Evolutionary conservation across 2,329 filamentous ascomycete species (phyloP), one percentile per base, ranked within the genome.

Genomic region (Aspergillus fumigatiaffinis): DNA sequence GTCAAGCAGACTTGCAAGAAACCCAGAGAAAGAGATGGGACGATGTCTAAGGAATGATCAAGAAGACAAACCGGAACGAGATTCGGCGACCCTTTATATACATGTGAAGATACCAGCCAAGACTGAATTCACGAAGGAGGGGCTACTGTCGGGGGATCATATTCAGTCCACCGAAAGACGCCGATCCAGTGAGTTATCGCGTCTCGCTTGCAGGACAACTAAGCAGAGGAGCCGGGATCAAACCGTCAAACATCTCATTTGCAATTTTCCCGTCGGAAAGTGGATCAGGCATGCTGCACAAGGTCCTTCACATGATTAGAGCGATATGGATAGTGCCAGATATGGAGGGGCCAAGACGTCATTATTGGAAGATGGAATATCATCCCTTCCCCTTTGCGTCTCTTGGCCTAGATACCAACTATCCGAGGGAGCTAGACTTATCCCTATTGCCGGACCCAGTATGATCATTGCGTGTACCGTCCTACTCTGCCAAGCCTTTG

Each of bases 71-170:
- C 48, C 38, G 53, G 62, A 60, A 14, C 50, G 53, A 59, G 57
- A 60, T 59, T 60, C 57, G 55, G 55, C 54, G 60, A 60, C 60
- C 60, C 60, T 38, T 69, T 71, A 65, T 71, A 71, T 71, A 71
- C 56, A 57, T 51, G 56, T 61, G 52, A 53, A 48, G 42, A 48
- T 41, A 49, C 41, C 50, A 52, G 60, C 56, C 54, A 65, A 64
- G 62, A 65, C 50, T 61, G 41, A 59, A 60, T 58, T 59, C 59
- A 56, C 54, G 48, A 61, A 63, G 53, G 66, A 67, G 68, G 67
- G 66, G 65, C 62, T 63, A 60, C 50, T 49, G 53, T 47, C 21
- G 44, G 21, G 58, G 60, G 57, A 65, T 64, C 60, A 63, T 56
- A 56, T 59, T 60, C 60, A 61, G 57, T 62, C 59, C 58, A 58